phyloP scores from a whole-genome alignment of 257 asterid species.

The Linderniella brevidens region DNA sequence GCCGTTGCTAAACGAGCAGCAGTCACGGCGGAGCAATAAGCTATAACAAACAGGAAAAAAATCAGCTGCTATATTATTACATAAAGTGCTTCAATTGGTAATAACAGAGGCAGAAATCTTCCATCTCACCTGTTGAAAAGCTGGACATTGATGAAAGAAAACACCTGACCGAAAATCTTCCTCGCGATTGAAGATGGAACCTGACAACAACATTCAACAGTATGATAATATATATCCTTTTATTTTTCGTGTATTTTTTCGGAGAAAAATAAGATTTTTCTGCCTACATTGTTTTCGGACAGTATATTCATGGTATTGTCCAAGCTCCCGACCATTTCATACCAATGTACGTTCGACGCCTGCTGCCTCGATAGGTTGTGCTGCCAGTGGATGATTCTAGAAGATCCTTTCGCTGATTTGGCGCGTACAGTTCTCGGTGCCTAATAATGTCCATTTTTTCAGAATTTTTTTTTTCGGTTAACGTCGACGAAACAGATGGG shows the following conservation, averaged over 20 bases:
- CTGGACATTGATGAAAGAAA: conserved; percentile 91
- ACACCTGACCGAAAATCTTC: conserved; percentile 78
- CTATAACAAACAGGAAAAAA: conserved; percentile 21
- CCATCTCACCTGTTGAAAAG: conserved; percentile 68
- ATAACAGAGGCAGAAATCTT: conserved; percentile 11
- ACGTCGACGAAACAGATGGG: no score
- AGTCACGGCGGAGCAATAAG: conserved; percentile 81
- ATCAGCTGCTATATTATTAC: conserved; percentile 9
- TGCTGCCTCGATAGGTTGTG: no score
- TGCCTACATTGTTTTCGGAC: conserved; percentile 50
- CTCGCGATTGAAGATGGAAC: conserved; percentile 55
- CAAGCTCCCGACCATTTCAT: conserved; percentile 48
- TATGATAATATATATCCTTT: conserved; percentile 5
- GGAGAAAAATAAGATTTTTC: conserved; percentile 8
- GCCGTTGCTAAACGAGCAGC: conserved; percentile 96
- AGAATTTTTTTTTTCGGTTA: no score
- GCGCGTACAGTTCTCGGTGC: conserved; percentile 80
- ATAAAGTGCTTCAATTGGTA: neutral
- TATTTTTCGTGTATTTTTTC: conserved; percentile 9
- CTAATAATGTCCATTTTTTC: conserved; percentile 28
- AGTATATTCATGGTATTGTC: conserved; percentile 51
- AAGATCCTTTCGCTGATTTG: conserved; percentile 55
- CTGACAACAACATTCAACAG: conserved; percentile 22
- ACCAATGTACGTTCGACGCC: conserved; percentile 74
- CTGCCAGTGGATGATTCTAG: no score